phyloP scores from a whole-genome alignment of 345 rosid genomes.

The Excoecaria agallocha region DNA sequence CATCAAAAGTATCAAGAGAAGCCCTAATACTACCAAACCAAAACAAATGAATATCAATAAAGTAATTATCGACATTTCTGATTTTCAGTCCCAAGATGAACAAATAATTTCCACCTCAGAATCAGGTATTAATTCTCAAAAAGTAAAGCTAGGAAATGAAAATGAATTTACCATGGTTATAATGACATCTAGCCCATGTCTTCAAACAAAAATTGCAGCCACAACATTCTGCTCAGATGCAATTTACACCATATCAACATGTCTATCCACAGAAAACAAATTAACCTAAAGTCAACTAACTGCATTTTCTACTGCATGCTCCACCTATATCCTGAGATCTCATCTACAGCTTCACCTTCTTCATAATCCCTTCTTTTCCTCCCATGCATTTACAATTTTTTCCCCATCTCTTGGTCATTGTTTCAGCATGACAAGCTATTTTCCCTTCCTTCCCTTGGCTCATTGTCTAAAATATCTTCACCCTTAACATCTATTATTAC shows the following conservation, averaged over 20 bases:
- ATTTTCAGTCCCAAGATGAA: not conserved
- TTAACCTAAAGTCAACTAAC: conserved; percentile 16
- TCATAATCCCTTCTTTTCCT: not conserved
- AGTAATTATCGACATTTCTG: not conserved
- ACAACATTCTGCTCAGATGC: not conserved
- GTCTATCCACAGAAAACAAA: conserved; percentile 11
- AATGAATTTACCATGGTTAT: not conserved
- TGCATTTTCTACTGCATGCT: conserved; percentile 15
- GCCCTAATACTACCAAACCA: not conserved
- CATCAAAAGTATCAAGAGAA: not conserved
- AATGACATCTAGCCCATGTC: not conserved
- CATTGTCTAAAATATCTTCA: conserved; percentile 32
- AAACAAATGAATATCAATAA: not conserved
- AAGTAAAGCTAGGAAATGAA: not conserved
- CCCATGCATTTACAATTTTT: not conserved
- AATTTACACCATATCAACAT: not conserved
- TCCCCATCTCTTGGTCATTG: not conserved
- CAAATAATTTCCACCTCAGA: not conserved
- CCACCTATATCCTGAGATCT: conserved; percentile 11
- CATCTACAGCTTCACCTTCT: conserved; percentile 6
- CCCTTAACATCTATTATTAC: conserved; percentile 34
- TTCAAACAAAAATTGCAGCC: conserved; percentile 5
- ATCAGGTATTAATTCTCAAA: not conserved
- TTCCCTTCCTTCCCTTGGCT: conserved; percentile 10
- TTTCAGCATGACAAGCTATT: conserved; percentile 11